Base-by-base conservation (phyloP, 2,329 filamentous ascomycete species). In the Aspergillus clavatus region DNA sequence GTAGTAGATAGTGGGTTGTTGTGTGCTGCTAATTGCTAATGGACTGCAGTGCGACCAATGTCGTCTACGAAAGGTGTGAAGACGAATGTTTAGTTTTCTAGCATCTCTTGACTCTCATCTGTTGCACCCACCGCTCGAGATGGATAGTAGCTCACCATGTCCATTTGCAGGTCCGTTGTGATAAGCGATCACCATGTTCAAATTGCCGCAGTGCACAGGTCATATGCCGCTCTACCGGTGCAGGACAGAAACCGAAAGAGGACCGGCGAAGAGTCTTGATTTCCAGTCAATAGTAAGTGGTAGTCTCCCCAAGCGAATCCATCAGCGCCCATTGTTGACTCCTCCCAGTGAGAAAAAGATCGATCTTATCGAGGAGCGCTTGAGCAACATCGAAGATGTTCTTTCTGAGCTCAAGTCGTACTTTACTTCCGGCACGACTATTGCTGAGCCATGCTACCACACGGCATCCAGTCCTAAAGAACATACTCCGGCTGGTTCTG, bases 331-430 rank as follows among this genome's bases (percentile, higher is more conserved):
- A 7, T 40, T 14, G 7, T 18, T 36, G 18, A 48, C 22, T 55
- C 22, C 51, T 41, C 18, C 12, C 37, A 77, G 73, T 59, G 76
- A 79, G 55, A 72, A 67, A 54, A 77, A 78, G 57, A 75, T 79
- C 39, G 75, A 78, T 48, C 56, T 71, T 10, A 77, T 79, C 40
- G 74, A 77, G 52, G 69, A 73, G 23, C 69, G 75, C 12, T 60
- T 79, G 7, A 65, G 66, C 5, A 65, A 66, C n/a, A 76, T 79
- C 31, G 75, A 78, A 50, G 57, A 40, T 58, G 59, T 56, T 53
- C 55, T 61, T 12, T 50, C 35, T 27, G 57, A 62, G 36, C 39
- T 66, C 11, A 54, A 54, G 44, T 40, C 51, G 41, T 42, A 29
- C 18, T 38, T 52, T 46, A 7, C 50, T 38, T 26, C 45, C 18